phyloP scores from a whole-genome alignment of 305 asterid species.

The Fraxinus albicans region DNA sequence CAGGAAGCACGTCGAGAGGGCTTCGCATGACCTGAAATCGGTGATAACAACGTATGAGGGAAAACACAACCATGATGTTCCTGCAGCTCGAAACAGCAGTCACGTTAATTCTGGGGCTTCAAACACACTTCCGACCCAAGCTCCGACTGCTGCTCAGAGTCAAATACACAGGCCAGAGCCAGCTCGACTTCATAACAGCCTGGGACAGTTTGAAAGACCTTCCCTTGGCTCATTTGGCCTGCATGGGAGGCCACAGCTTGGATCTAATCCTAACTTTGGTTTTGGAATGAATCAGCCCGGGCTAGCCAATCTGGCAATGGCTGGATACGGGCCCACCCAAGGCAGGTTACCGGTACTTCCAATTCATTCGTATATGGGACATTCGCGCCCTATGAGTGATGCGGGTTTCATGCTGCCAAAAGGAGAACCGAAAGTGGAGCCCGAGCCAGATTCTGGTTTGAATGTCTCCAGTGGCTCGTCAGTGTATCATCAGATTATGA shows the following conservation, averaged over 20 bases:
- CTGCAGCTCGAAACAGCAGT: conserved; percentile 75
- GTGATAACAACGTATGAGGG: conserved; percentile 93
- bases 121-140: conserved; percentile 29
- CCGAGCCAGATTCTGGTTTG: conserved; percentile 45
- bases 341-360: conserved; percentile 34
- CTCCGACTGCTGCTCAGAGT: conserved; percentile 31
- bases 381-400: conserved; percentile 36
- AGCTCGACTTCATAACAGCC: conserved; percentile 46
- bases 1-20: conserved; percentile 90
- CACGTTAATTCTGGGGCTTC: conserved; percentile 38
- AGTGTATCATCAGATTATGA: conserved; percentile 61
- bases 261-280: conserved; percentile 47
- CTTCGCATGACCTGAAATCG: conserved; percentile 77
- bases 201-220: conserved; percentile 50
- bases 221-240: conserved; percentile 43
- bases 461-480: conserved; percentile 35
- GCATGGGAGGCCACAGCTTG: conserved; percentile 49
- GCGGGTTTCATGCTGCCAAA: conserved; percentile 53
- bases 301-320: conserved; percentile 34
- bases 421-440: conserved; percentile 64
- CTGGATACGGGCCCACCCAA: conserved; percentile 44
- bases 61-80: conserved; percentile 93
- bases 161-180: conserved; percentile 59
- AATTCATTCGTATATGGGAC: conserved; percentile 42
- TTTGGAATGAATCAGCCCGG: conserved; percentile 57